Base-by-base conservation (phyloP, 2,329 filamentous ascomycete species). In the Sporothrix brasiliensis region DNA sequence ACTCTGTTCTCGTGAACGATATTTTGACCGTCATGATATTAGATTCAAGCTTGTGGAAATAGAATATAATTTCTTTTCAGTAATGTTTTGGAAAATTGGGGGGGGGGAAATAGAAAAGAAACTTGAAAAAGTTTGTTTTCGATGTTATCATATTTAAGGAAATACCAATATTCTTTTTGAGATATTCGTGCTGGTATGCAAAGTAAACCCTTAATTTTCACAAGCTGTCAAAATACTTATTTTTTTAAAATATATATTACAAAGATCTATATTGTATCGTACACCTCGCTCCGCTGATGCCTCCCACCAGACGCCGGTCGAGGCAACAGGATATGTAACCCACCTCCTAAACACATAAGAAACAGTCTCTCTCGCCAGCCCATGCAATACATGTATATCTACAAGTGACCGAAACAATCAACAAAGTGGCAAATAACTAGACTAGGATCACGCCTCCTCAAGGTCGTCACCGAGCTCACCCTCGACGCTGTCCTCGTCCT, bases 401-500 rank as follows among this genome's bases (percentile, higher is more conserved):
- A 61, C 58, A 61, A 61, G 24, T 16, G 39, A 61, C n/a, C 24
- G 39, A 61, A 14, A 30, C 27, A 30, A 34, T 24, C 39, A 41
- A 7, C 16, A 39, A 7, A n/a, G 1, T 4, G 41, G 14, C 41
- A 47, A 49, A 49, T 49, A 16, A 0, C 5, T 3, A 19, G 21
- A 27, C n/a, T 21, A 2, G 4, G 21, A 16, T 50, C 24, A 65
- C 24, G 44, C 24, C 4, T 67, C 65, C 39, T 68, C 66, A 21
- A 68, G 3, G 4, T 67, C 65, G 34, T 53, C 67, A 30, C 44
- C 56, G 4, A 63, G 24, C 13, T 78, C 77, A 6, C 76, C 73
- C 11, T 74, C 76, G 16, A 76, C 39, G 27, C 75, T 76, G 14
- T 77, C 73, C 54, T 79, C 77, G 52, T 78, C 76, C 52, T 75